These are phyloP conservation scores for Phyllostachys edulis DNA, from an alignment of 176 grass and related monocot genomes.

Conservation along the genomic window DNA sequence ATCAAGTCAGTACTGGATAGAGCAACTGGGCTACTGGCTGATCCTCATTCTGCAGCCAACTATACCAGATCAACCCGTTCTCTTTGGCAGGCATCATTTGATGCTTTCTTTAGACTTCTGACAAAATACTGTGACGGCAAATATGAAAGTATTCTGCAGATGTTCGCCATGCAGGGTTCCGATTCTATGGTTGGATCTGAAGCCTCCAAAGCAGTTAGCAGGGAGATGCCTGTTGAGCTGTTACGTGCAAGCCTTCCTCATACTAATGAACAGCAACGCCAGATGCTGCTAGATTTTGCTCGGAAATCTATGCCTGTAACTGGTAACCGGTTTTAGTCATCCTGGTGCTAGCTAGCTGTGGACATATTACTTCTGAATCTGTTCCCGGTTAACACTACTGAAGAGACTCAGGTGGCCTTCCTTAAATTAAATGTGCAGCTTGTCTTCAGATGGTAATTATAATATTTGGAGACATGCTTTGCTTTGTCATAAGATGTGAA, in stretches of 20 bases:
- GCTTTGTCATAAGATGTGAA: background rate
- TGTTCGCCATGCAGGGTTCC: constrained; percentile 52
- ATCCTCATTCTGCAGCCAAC: constrained; percentile 64
- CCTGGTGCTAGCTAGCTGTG: constrained; percentile 21
- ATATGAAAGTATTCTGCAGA: constrained; percentile 86
- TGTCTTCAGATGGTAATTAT: constrained; percentile 33
- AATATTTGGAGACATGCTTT: constrained; percentile 26
- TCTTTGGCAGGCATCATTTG: constrained; percentile 96
- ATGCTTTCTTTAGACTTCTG: constrained; percentile 87
- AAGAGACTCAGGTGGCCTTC: background rate
- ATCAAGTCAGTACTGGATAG: constrained; percentile 85
- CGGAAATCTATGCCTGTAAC: constrained; percentile 58
- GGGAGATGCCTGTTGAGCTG: constrained; percentile 88
- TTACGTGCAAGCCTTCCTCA: constrained; percentile 84
- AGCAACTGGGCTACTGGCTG: constrained; percentile 70
- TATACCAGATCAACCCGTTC: constrained; percentile 66
- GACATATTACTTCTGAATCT: constrained; percentile 48
- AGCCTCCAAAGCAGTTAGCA: constrained; percentile 62
- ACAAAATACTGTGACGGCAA: constrained; percentile 87
- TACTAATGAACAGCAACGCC: constrained; percentile 74
- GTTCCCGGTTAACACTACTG: constrained; percentile 44
- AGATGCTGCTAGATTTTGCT: constrained; percentile 75
- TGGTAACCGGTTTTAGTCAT: constrained; percentile 42
- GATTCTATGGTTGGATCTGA: constrained; percentile 52
- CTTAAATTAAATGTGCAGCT: constrained; percentile 8